phyloP scores from a whole-genome alignment of 345 rosid species.

The Salix caprea region DNA sequence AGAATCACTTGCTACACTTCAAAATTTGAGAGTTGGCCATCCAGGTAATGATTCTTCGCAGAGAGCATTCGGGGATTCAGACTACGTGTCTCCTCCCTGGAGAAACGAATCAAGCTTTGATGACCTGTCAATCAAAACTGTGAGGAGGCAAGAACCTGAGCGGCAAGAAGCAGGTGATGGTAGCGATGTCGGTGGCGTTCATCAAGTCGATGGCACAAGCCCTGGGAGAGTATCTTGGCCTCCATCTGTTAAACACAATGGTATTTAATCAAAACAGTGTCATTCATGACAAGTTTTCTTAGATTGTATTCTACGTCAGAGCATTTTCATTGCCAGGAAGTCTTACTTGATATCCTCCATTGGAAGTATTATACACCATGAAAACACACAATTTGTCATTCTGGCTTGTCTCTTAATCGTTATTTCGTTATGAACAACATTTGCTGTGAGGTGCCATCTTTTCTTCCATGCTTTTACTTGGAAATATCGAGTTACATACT shows the following conservation, averaged over 20 bases:
- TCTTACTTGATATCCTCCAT: neutral
- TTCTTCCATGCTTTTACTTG: neutral
- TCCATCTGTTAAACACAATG: conserved; percentile 49
- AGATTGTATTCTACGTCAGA: neutral
- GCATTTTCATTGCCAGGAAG: conserved; percentile 1
- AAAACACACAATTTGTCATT: neutral
- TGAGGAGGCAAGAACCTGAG: conserved; percentile 37
- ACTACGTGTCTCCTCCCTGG: conserved; percentile 72
- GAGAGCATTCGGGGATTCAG: conserved; percentile 38
- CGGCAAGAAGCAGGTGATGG: conserved; percentile 40
- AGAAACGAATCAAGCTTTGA: conserved; percentile 60
- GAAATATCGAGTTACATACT: neutral
- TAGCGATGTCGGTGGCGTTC: conserved; percentile 34
- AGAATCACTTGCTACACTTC: conserved; percentile 91
- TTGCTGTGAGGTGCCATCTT: neutral
- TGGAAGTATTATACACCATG: neutral
- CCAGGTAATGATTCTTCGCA: conserved; percentile 40
- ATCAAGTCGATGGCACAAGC: conserved; percentile 40
- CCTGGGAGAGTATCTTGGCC: conserved; percentile 91
- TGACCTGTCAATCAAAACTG: conserved; percentile 47
- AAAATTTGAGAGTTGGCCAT: conserved; percentile 72
- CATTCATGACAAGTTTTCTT: neutral
- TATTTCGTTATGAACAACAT: neutral
- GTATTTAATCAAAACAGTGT: conserved; percentile 6
- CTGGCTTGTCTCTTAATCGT: neutral